A percentile compares a stretch with the other conserved stretches of the same genome.
phyloP scores from a whole-genome alignment of 2,329 filamentous ascomycete genomes.

The Penicillium thymicola region DNA sequence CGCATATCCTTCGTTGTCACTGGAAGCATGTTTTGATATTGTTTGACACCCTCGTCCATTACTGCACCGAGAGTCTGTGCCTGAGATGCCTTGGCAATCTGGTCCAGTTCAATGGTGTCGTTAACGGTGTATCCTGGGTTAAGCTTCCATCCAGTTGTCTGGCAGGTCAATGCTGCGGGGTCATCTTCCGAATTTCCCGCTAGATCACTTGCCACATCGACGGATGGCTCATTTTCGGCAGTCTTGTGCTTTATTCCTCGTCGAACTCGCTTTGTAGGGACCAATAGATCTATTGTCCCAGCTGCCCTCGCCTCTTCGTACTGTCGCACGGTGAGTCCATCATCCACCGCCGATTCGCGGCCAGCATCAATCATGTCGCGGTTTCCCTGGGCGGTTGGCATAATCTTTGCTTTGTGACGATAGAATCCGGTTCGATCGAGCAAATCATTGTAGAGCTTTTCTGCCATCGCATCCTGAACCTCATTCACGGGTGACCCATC shows the following conservation, averaged over 20 bases:
- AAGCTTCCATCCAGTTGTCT: constrained; percentile 77
- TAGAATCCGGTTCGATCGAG: constrained; percentile 88
- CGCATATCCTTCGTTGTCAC: constrained; percentile 83
- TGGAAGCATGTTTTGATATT: constrained; percentile 80
- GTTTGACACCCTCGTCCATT: constrained; percentile 83
- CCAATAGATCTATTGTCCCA: constrained; percentile 47
- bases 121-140: constrained; percentile 61
- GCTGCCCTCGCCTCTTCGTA: constrained; percentile 68
- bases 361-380: constrained; percentile 77
- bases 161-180: constrained; percentile 73
- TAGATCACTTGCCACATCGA: constrained; percentile 54
- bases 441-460: constrained; percentile 92
- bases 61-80: constrained; percentile 81
- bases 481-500: constrained; percentile 65
- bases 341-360: constrained; percentile 70
- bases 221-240: constrained; percentile 49
- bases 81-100: constrained; percentile 57
- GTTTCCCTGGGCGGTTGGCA: constrained; percentile 76
- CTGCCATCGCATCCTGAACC: constrained; percentile 74
- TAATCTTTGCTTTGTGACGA: constrained; percentile 70
- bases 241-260: constrained; percentile 47
- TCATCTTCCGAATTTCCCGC: constrained; percentile 62
- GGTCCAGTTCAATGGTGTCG: constrained; percentile 68
- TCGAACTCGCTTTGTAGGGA: constrained; percentile 44
- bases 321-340: constrained; percentile 67